Evolutionary conservation across 1,284 basidiomycete species (phyloP).

Genomic region (Porodaedalea pini): DNA sequence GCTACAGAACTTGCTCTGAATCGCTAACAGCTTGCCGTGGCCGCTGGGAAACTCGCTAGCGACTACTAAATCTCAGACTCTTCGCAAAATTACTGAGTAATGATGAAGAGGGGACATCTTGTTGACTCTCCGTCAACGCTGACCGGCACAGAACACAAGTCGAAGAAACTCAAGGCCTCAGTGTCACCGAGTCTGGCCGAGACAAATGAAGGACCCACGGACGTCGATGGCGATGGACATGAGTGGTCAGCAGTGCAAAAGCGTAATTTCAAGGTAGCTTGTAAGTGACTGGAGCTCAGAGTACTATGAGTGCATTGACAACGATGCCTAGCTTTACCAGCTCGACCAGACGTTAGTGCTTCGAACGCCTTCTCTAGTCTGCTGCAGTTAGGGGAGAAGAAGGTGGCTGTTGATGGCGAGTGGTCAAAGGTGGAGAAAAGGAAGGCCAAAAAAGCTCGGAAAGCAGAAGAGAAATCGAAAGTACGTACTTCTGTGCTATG

Average conservation of each 20-base stretch:
- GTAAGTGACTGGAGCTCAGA: too few species aligned
- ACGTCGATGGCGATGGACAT: not conserved
- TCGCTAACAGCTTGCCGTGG: too few species aligned
- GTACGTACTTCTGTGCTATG: slow-evolving; percentile 41
- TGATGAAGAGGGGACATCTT: not conserved
- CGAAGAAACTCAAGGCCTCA: slow-evolving; percentile 9
- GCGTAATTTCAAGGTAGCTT: not conserved
- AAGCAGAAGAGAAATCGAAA: slow-evolving; percentile 51
- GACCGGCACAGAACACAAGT: not conserved
- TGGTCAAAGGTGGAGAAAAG: slow-evolving; percentile 78
- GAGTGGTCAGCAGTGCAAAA: too few species aligned
- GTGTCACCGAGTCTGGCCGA: not conserved
- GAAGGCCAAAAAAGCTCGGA: slow-evolving; percentile 70
- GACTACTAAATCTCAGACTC: too few species aligned
- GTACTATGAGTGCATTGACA: not conserved
- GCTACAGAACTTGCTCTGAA: too few species aligned
- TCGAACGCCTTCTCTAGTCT: slow-evolving; percentile 6
- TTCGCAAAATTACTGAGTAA: not conserved
- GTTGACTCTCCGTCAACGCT: not conserved
- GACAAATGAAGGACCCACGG: not conserved
- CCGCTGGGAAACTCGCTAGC: too few species aligned
- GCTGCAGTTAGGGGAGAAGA: not conserved
- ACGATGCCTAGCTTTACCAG: not conserved
- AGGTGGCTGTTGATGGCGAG: slow-evolving; percentile 29
- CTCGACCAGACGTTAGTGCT: not conserved